Conservation (phyloP, 371 early-diverging fungal species). For the Zopfochytrium polystomum region DNA sequence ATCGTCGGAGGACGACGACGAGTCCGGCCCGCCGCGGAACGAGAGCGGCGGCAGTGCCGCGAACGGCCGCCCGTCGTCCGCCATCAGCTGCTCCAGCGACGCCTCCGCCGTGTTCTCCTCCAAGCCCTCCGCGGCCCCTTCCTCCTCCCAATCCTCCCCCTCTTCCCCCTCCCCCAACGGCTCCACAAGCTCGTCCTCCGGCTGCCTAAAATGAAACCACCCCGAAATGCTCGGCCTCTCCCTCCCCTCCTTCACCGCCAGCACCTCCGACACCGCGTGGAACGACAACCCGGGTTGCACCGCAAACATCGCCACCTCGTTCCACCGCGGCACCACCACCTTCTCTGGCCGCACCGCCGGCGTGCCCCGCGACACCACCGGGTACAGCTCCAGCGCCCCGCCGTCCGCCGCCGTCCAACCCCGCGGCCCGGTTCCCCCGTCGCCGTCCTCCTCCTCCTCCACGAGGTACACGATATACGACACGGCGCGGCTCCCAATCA, state of each 20-base stretch:
- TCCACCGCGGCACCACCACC: conserved; percentile 66
- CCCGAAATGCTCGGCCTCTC: conserved; percentile 69
- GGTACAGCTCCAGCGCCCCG: conserved; percentile 73
- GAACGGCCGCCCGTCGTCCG: conserved; percentile 7
- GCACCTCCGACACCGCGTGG: conserved; percentile 76
- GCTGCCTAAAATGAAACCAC: conserved; percentile 72
- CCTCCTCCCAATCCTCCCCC: conserved; percentile 24
- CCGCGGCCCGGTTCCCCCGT: too few relatives aligned
- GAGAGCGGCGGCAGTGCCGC: conserved; percentile 9
- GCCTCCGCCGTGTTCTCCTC: conserved; percentile 25
- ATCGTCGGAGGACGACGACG: too few relatives aligned
- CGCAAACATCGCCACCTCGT: conserved; percentile 71
- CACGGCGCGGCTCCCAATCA: conserved; percentile 71
- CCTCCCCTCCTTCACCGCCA: conserved; percentile 51
- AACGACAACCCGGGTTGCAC: conserved; percentile 71
- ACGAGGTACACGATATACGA: conserved; percentile 75
- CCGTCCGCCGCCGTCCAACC: conserved; percentile 58
- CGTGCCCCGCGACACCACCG: conserved; percentile 57
- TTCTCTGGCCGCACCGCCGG: conserved; percentile 61
- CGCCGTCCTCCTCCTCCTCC: conserved; percentile 58
- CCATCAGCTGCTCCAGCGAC: conserved; percentile 31
- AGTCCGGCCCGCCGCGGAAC: conserved; percentile 8
- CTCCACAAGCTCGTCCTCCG: conserved; percentile 4
- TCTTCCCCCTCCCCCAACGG: conserved; percentile 15
- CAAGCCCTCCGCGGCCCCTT: conserved; percentile 44